phyloP scores from a whole-genome alignment of 345 rosid species.

The Odontarrhena argentea region DNA sequence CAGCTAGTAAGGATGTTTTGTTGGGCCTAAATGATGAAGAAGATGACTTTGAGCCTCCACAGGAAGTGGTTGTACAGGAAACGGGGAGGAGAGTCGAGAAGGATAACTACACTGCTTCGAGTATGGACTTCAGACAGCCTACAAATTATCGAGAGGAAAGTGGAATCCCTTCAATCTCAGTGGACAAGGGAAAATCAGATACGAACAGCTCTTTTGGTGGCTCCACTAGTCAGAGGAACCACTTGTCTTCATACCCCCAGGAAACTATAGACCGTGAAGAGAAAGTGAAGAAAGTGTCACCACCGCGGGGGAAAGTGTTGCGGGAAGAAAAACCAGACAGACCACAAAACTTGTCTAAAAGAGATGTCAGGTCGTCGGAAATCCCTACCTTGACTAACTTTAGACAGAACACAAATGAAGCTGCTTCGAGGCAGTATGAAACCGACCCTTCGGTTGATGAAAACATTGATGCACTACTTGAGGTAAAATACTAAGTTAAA shows the following conservation, averaged over 20 bases:
- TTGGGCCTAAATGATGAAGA: conserved; percentile 56
- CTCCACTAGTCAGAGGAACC: conserved; percentile 51
- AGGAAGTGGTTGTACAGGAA: conserved; percentile 58
- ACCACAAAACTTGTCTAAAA: conserved; percentile 54
- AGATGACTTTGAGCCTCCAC: conserved; percentile 58
- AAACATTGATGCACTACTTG: conserved; percentile 77
- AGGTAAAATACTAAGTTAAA: conserved; percentile 52
- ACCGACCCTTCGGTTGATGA: conserved; percentile 62
- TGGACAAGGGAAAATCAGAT: conserved; percentile 56
- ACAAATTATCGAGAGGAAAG: conserved; percentile 56
- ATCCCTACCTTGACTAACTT: conserved; percentile 46
- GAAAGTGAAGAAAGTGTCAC: conserved; percentile 78
- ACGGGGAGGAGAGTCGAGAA: conserved; percentile 64
- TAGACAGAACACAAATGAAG: conserved; percentile 50
- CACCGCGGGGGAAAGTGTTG: conserved; percentile 75
- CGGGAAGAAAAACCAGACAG: conserved; percentile 78
- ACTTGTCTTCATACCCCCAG: conserved; percentile 52
- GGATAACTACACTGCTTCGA: conserved; percentile 45
- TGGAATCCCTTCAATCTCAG: conserved; percentile 51
- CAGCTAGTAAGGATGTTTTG: conserved; percentile 53
- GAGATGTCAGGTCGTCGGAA: conserved; percentile 58
- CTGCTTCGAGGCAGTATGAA: conserved; percentile 48
- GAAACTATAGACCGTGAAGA: conserved; percentile 65
- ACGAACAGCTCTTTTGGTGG: conserved; percentile 35
- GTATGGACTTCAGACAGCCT: conserved; percentile 46